phyloP scores from a whole-genome alignment of 1,284 basidiomycete species.

The Amylostereum chailletii region DNA sequence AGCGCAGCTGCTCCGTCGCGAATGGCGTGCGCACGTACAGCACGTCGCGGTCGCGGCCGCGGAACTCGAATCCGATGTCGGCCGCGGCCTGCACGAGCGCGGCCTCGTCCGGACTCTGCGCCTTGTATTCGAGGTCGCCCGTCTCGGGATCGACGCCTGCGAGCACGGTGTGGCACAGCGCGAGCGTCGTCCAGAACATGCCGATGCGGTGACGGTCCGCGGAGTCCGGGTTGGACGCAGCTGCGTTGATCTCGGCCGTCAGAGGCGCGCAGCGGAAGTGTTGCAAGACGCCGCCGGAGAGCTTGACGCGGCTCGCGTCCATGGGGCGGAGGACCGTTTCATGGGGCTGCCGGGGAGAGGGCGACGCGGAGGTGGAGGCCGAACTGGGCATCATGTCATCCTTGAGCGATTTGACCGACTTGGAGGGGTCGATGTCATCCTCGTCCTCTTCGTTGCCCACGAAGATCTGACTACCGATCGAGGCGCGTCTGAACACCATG shows the following conservation, averaged over 20 bases:
- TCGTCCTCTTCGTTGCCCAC: conserved; percentile 45
- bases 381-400: conserved; percentile 11
- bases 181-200: conserved; percentile 90
- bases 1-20: conserved; percentile 65
- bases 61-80: conserved; percentile 90
- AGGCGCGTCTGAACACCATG: conserved; percentile 95
- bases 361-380: conserved; percentile 5
- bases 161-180: conserved; percentile 95
- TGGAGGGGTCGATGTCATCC: conserved; percentile 12
- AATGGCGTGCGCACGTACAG: conserved; percentile 81
- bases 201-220: conserved; percentile 65
- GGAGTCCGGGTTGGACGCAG: conserved; percentile 42
- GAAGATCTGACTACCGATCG: conserved; percentile 80
- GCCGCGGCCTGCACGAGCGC: conserved; percentile 98
- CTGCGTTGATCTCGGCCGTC: conserved; percentile 32
- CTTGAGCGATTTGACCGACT: conserved; percentile 1
- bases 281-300: conserved; percentile 32
- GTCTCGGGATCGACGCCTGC: conserved; percentile 62
- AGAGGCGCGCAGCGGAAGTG: conserved; percentile 56
- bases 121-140: conserved; percentile 85
- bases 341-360: neutral
- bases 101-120: conserved; percentile 94
- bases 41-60: conserved; percentile 77
- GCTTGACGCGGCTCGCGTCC: conserved; percentile 21
- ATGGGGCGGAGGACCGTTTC: conserved; percentile 16